These are phyloP conservation scores for Pinus albicaulis DNA, from an alignment of 75 land plant genomes.

Conservation along the genomic window DNA sequence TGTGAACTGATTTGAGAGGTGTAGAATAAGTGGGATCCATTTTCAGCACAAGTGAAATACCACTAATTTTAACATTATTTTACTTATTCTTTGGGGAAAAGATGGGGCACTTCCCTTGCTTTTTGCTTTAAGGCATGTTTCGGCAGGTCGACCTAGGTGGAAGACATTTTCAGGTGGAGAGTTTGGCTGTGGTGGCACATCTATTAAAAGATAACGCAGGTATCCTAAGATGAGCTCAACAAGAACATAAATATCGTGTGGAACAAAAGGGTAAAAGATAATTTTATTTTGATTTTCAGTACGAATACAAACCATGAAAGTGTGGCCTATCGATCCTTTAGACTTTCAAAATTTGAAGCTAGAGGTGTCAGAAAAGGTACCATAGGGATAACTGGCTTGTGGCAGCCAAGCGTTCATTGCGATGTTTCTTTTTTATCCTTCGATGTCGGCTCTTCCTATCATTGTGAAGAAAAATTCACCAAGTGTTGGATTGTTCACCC, in stretches of 20 bases:
- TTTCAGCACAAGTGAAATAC: background rate
- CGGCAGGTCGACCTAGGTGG: background rate
- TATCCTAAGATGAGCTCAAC: background rate
- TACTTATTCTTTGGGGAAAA: background rate
- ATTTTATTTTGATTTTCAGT: background rate
- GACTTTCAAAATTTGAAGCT: background rate
- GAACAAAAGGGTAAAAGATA: background rate
- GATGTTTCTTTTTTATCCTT: too few relatives aligned
- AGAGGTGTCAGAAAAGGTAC: too few relatives aligned
- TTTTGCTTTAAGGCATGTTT: background rate
- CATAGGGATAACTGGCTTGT: too few relatives aligned
- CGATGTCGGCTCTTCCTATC: too few relatives aligned
- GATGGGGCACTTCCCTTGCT: background rate
- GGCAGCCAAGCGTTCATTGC: too few relatives aligned
- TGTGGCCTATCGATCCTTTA: background rate
- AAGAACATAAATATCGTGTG: background rate
- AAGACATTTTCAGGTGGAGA: background rate
- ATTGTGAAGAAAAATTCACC: too few relatives aligned
- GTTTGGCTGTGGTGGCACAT: background rate
- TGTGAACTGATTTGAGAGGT: background rate
- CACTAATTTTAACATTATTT: background rate
- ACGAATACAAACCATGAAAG: background rate
- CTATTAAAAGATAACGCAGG: background rate
- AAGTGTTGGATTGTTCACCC: too few relatives aligned
- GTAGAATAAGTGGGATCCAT: background rate